Base-by-base conservation (phyloP, 805 yeast genomes). In the Sporopachydermia quercuum region DNA sequence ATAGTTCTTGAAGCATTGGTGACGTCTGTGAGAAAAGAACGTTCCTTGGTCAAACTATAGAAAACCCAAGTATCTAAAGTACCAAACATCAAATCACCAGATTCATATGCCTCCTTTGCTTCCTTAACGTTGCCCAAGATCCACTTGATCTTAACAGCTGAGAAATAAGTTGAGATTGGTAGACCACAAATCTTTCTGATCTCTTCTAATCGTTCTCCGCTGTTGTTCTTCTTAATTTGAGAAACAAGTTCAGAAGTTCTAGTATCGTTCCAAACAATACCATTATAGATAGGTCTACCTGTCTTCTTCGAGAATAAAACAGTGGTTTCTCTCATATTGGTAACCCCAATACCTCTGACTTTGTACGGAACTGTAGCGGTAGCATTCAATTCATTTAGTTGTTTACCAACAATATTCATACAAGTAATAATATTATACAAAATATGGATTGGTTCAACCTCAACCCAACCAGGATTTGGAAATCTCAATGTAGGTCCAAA, bases 191-290 rank as follows among this genome's bases (percentile, higher is more conserved):
- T 73, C 47, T 70, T 64, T 50, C 72, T 68, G 49, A 85, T 65
- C 40, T 65, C 66, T 36, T 69, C 73, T 46, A 81, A 69, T 38
- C 66, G 66, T 19, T 70, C 76, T 36, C 65, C 67, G 17, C 76
- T 65, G 17, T 71, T 66, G 48, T 65, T 65, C 42, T 66, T 62
- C 49, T 70, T 70, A 54, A 79, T 66, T 47, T 75, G 71, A 45
- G 71, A 71, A 40, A 85, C 86, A 38, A 82, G 69, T 15, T 67
- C 74, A 5, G 81, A 62, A 34, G 94, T 89, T 54, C 97, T 72
- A 34, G 94, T 82, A 61, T 87, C 97, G 45, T 89, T 83, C 97
- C 97, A 87, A 30, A 87, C 94, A 56, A 87, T 84, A 52, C 96
- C 96, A 55, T 82, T 78, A 54, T 78, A 71, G 41, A 85, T 70